phyloP scores from a whole-genome alignment of 495 filamentous ascomycete species.

The Viridothelium virens region DNA sequence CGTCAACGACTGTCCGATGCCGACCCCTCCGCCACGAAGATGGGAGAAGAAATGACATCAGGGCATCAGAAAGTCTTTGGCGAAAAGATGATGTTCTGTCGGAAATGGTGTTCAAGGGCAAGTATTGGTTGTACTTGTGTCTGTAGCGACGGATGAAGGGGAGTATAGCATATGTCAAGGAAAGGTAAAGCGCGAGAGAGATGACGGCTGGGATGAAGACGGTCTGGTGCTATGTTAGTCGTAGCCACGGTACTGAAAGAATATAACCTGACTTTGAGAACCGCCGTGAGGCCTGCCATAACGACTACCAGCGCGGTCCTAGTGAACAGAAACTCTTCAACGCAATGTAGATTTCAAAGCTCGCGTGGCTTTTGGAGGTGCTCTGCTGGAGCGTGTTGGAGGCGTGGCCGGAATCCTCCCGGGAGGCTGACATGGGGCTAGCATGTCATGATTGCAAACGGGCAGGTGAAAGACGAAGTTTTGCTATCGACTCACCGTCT shows the following conservation, averaged over 20 bases:
- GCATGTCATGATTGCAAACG: not conserved
- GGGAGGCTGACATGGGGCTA: not conserved
- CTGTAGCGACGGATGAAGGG: conserved; percentile 64
- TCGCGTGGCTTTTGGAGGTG: not conserved
- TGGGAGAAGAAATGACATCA: conserved; percentile 50
- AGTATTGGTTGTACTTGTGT: conserved; percentile 54
- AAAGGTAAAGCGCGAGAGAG: conserved; percentile 65
- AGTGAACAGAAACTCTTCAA: not conserved
- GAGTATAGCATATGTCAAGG: conserved; percentile 60
- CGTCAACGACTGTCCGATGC: conserved; percentile 39
- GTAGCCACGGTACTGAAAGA: not conserved
- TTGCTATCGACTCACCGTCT: not conserved
- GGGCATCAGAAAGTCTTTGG: conserved; percentile 48
- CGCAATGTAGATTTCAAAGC: not conserved
- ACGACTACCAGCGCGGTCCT: not conserved
- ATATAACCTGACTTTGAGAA: conserved; percentile 1
- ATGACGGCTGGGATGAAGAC: conserved; percentile 70
- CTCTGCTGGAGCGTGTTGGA: conserved; percentile 8
- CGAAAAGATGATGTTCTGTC: conserved; percentile 54
- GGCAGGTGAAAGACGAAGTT: not conserved
- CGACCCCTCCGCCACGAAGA: conserved; percentile 44
- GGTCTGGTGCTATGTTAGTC: conserved; percentile 44
- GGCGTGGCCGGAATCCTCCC: conserved; percentile 4
- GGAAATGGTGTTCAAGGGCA: conserved; percentile 48
- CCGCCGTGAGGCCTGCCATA: not conserved